Evolutionary conservation across 305 asterid species (phyloP), one percentile per base, ranked within the genome.

Genomic region (Fraxinus paxiana): DNA sequence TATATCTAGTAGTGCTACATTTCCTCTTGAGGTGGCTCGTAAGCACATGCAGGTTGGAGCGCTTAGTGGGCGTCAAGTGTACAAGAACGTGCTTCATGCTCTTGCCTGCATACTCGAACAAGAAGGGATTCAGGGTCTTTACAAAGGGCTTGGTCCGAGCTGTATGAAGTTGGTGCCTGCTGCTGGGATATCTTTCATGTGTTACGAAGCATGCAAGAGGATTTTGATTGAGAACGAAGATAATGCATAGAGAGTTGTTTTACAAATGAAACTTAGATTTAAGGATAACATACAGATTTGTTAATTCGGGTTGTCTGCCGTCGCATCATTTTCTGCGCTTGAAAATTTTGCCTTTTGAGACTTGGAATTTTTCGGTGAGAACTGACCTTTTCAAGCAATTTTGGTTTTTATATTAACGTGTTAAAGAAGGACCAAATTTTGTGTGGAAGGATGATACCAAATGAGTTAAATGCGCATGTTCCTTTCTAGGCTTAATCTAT

Each of bases 11-110:
- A 92, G 85, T 7, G 99, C 99, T 4, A 96, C 99, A 0, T 96
- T 96, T 76, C 99, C 99, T 2, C 87, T 96, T 3, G 99, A 96
- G 88, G 99, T 96, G 79, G 99, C 97, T 48, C 96, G 99, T 20
- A 96, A 94, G 87, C 99, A 91, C 70, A 94, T 96, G 98, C 99
- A 96, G 85, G 97, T 92, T 1, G 98, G 98, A 37, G 97, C 98
- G 0, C 89, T 96, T 30, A 90, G 95, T 18, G 99, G 99, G 24
- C 90, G 97, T 81, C 90, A 86, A 83, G 97, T 88, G 65, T 94
- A 96, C 93, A 91, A 86, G 78, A 92, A 94, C 10, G 90, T 96
- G 83, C 88, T 94, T 75, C 99, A 96, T 22, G 97, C 98, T 5
- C 92, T 96, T 15, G 91, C 90, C 1, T 82, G 90, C 84, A 96